A percentile compares a stretch with the other conserved stretches of the same genome.
phyloP scores from a whole-genome alignment of 2,329 filamentous ascomycete genomes.

The Ceratocystis cacaofunesta region DNA sequence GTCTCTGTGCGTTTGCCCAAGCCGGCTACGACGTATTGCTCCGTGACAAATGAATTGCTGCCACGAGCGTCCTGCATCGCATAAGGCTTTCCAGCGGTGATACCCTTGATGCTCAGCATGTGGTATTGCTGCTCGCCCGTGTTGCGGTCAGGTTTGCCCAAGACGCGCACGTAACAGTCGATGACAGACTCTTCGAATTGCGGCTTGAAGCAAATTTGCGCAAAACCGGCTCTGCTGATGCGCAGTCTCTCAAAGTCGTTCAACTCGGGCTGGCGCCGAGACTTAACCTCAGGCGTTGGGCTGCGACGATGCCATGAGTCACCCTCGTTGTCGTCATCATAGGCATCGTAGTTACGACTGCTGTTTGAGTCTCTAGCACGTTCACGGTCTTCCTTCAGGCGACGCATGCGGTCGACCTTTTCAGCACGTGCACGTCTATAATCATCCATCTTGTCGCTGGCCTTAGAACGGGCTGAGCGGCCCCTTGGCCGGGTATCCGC shows the following conservation, averaged over 20 bases:
- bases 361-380: slow-evolving; percentile 33
- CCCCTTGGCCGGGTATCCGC: slow-evolving; percentile 49
- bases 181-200: slow-evolving; percentile 69
- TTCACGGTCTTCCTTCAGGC: slow-evolving; percentile 42
- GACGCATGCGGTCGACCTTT: slow-evolving; percentile 48
- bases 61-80: slow-evolving; percentile 67
- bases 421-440: slow-evolving; percentile 47
- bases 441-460: slow-evolving; percentile 33
- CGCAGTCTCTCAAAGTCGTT: slow-evolving; percentile 73
- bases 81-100: slow-evolving; percentile 67
- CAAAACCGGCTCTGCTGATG: slow-evolving; percentile 73
- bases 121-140: slow-evolving; percentile 68
- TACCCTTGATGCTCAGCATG: slow-evolving; percentile 48
- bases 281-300: slow-evolving; percentile 45
- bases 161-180: slow-evolving; percentile 75
- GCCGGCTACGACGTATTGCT: slow-evolving; percentile 67
- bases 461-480: slow-evolving; percentile 29
- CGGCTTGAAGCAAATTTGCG: slow-evolving; percentile 84
- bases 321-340: slow-evolving; percentile 60
- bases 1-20: slow-evolving; percentile 73
- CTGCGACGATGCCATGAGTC: slow-evolving; percentile 54
- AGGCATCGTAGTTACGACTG: slow-evolving; percentile 37
- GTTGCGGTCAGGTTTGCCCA: slow-evolving; percentile 60
- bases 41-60: slow-evolving; percentile 51
- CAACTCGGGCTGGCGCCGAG: slow-evolving; percentile 39